Evolutionary conservation across 176 grass and related monocot species (phyloP), one percentile per base, ranked within the genome.

Genomic region (Musa acuminata): DNA sequence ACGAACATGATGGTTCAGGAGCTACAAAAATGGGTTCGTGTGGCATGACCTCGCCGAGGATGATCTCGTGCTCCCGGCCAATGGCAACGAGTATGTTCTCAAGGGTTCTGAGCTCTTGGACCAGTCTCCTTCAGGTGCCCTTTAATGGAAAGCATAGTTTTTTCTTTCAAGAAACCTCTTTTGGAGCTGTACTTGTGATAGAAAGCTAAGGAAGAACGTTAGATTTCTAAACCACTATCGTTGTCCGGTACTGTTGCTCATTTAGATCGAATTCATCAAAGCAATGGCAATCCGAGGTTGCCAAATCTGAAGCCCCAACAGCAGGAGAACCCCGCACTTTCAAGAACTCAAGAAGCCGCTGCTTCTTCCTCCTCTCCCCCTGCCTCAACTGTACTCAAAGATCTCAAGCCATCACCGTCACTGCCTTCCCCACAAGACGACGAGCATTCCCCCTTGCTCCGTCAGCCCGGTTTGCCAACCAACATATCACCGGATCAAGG

Each of bases 1-100:
- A 20, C 49, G 64, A 16, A 60, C 69, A 43, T 50, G 50, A 71
- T 43, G 68, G 43, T 71, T 50, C 87, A 96, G 92, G 89, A 88
- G 90, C 73, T 93, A 97, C 84, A 97, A 97, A 85, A 93, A 87
- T 12, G 93, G 93, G 17, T 97, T 97, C 71, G 93, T 97, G 65
- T 97, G 93, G 93, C 93, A 97, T n/a, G 93, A 97, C 76, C 85
- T 97, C 53, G 77, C 77, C 1, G 81, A 87, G 75, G 90, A 97
- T 10, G 93, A 97, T 75, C 87, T 88, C 14, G 77, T 97, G 20
- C 64, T 90, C 74, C 87, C 90, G 9, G 85, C 93, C 14, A 81
- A 81, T n/a, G 93, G 85, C 13, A 83, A 86, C 27, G 93, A 97
- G 85, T 93, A 97, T 25, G 90, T 97, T 60, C 87, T 97, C 65